Evolutionary conservation across 106 monocot genomes (phyloP), one percentile per base, ranked within the genome.

Genomic region (Platanthera guangdongensis): DNA sequence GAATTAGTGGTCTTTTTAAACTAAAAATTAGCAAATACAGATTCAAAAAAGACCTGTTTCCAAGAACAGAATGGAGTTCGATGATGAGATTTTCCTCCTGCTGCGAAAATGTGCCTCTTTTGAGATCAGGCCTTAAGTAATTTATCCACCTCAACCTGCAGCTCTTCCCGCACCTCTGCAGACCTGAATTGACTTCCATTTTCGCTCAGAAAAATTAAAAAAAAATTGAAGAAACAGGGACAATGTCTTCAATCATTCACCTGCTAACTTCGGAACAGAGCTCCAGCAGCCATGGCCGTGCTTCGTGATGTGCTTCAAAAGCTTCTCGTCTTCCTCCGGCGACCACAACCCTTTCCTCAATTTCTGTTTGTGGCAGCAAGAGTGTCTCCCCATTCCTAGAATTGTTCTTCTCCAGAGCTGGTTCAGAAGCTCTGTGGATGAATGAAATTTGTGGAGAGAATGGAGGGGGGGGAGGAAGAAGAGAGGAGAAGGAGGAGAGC

Each of bases 81-180:
- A 92, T 80, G 51, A 95, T 92, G 78, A 85, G 89, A 67, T 92
- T 80, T 73, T 95, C 94, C 54, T 95, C 94, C 25, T 95, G 78
- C 64, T 91, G 86, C 32, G 94, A 95, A 82, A 95, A 95, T 80
- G 80, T 80, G 51, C 95, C 95, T 78, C 95, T 84, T 73, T 95
- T 95, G 8, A 95, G 79, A 64, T 90, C 92, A 71, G 92, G 88
- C 73, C 92, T 87, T 60, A 95, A 76, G 77, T 95, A 95, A 54
- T 95, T 95, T 55, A 92, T 92, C 95, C 95, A 95, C 52, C 95
- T 85, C 57, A 95, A 59, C 52, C 95, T 83, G 78, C 95, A 95
- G 73, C 95, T 95, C 85, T 95, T 95, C 50, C 95, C 95, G 80
- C 95, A 95, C 77, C 95, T 89, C 84, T 95, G 92, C 65, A 95